Base-by-base conservation (phyloP, 495 filamentous ascomycete species). In the Jackrogersella minutella region DNA sequence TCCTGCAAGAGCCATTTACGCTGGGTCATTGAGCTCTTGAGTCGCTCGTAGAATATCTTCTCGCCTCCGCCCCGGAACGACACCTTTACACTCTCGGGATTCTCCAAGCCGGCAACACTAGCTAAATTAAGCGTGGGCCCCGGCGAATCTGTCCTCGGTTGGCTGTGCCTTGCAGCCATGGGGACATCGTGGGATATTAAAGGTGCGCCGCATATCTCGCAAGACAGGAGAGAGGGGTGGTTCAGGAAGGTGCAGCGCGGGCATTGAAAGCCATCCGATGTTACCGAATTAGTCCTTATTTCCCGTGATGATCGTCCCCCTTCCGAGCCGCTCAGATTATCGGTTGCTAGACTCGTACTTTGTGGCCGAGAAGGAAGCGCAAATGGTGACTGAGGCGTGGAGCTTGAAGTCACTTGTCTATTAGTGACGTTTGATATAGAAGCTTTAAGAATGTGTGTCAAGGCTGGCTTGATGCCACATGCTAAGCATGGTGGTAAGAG, bases 1-100 rank as follows among this genome's bases (percentile, higher is more conserved):
- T 90, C 88, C 54, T 93, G 91, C 11, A 98, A 82, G 10, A 99
- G 86, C 95, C 95, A 99, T 84, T 98, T 97, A 17, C 96, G 85
- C 74, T 99, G 95, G 13, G 91, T 86, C 79, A 98, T 86, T 13
- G 90, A 89, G 14, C 87, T 86, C 70, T 93, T 97, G 10, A 99
- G 83, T 44, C 93, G 83, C 67, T 97, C 94, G 64, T 91, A 86
- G 66, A 99, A 97, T 3, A 89, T 88, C 74, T 95, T 93, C 43
- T 93, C 93, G 5, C 96, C 95, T 14, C 95, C 93, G 22, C 78
- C 86, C 16, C 93, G 88, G 66, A 99, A 99, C 0, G 95, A 98
- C 10, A 99, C 74, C 73, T 97, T 98, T 61, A 98, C 86, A 65
- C 84, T 88, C 54, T 96, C 94, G 0, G 82, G 83, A 17, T 83